A percentile compares a stretch with the other conserved stretches of the same genome.
Evolutionary conservation across 2,329 filamentous ascomycete species (phyloP).

Genomic region (Zymoseptoria ardabiliae): DNA sequence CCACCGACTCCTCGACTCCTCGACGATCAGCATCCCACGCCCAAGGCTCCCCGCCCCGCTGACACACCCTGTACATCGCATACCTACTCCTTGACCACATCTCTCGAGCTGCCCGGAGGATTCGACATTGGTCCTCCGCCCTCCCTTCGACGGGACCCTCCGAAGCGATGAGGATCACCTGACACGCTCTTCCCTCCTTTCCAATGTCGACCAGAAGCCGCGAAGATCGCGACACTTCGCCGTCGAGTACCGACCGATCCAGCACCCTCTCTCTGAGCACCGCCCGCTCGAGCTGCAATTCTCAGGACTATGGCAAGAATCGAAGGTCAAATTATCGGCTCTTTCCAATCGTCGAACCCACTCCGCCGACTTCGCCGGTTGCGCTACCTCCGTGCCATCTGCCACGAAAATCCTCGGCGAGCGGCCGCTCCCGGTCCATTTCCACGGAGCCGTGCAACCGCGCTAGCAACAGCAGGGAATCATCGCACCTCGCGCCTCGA

Average conservation of each 20-base stretch:
- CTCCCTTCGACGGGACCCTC: not conserved
- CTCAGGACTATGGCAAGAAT: slow-evolving; percentile 5
- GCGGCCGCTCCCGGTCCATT: slow-evolving; percentile 15
- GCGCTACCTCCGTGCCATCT: slow-evolving; percentile 5
- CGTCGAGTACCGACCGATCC: slow-evolving; percentile 3
- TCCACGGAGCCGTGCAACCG: slow-evolving; percentile 14
- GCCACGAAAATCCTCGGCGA: slow-evolving; percentile 8
- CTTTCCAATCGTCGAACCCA: slow-evolving; percentile 24
- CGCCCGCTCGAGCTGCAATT: slow-evolving; percentile 1
- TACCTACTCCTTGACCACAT: too few relatives aligned
- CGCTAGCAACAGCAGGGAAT: not conserved
- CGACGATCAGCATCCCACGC: not conserved
- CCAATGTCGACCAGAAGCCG: not conserved
- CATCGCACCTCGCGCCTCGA: not conserved
- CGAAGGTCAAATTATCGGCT: slow-evolving; percentile 20
- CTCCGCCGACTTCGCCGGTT: slow-evolving; percentile 20
- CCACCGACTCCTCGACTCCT: not conserved
- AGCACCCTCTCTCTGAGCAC: slow-evolving; percentile 7
- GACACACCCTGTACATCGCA: too few relatives aligned
- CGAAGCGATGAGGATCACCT: not conserved
- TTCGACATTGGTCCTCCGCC: not conserved
- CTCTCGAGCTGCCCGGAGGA: too few relatives aligned
- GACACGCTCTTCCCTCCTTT: not conserved
- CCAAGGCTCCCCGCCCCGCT: not conserved
- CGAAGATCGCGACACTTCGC: not conserved